Conservation (phyloP, 176 grass and related monocot genomes). For the Hsuehochloa calcarea region DNA sequence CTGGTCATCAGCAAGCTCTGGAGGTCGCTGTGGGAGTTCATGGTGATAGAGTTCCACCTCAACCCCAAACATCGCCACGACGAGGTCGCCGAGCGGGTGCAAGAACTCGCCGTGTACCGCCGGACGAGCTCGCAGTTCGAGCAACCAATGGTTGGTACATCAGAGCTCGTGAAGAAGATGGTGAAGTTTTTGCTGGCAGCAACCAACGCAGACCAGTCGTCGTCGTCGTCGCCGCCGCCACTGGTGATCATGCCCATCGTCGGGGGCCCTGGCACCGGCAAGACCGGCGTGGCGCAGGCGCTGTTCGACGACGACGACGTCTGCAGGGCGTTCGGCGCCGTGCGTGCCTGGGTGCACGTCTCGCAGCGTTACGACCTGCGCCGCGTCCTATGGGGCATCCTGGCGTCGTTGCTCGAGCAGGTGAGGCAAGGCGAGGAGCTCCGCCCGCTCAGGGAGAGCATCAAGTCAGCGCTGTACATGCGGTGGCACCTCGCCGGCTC, state of each 20-base stretch:
- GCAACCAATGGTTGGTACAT: too few relatives aligned
- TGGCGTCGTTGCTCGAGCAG: not conserved
- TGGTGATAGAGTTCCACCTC: too few relatives aligned
- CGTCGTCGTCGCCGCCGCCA: not conserved
- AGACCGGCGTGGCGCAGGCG: not conserved
- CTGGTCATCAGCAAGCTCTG: not conserved
- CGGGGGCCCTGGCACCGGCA: not conserved
- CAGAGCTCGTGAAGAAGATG: not conserved
- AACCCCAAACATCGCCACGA: too few relatives aligned
- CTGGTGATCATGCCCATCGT: constrained; percentile 2
- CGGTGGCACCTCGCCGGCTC: too few relatives aligned
- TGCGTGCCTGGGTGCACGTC: not conserved
- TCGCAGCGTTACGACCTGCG: not conserved
- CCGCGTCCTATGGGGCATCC: not conserved
- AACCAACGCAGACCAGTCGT: too few relatives aligned
- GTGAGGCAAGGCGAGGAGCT: not conserved
- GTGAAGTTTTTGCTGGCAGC: too few relatives aligned
- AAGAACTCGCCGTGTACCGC: too few relatives aligned
- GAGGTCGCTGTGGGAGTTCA: not conserved
- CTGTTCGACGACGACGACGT: not conserved
- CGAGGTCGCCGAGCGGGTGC: too few relatives aligned
- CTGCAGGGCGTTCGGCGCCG: not conserved
- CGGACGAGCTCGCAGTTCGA: too few relatives aligned
- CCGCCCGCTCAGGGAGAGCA: not conserved
- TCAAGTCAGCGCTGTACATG: not conserved